These are phyloP conservation scores for Gnetum montanum DNA, from an alignment of 75 land plant genomes.

Conservation along the genomic window DNA sequence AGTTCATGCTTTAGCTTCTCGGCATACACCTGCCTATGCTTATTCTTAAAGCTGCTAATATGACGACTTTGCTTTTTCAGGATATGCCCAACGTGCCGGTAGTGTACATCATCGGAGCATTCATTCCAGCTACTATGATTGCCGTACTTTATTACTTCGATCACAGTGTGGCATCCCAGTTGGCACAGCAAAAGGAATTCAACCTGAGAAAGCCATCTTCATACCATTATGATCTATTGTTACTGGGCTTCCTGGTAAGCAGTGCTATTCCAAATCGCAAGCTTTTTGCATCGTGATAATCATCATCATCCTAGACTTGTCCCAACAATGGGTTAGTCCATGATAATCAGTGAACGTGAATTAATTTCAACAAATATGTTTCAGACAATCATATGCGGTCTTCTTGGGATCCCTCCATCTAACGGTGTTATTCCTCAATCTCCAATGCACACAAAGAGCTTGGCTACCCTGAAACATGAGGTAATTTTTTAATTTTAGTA, in stretches of 20 bases:
- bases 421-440: constrained; percentile 74
- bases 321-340: too few relatives aligned
- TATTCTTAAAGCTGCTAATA: neutral
- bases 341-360: too few relatives aligned
- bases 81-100: constrained; percentile 57
- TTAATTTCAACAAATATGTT: too few relatives aligned
- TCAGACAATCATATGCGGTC: constrained; percentile 42
- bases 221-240: constrained; percentile 37
- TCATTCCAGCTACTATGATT: constrained; percentile 51
- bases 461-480: constrained; percentile 60
- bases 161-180: constrained; percentile 48
- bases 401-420: constrained; percentile 62
- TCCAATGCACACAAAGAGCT: constrained; percentile 58
- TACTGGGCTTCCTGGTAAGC: constrained; percentile 34
- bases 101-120: constrained; percentile 31
- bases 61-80: constrained; percentile 18
- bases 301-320: too few relatives aligned
- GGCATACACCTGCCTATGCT: neutral
- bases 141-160: constrained; percentile 54
- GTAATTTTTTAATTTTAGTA: constrained; percentile 9
- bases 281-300: too few relatives aligned
- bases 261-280: too few relatives aligned
- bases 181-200: constrained; percentile 49
- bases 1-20: too few relatives aligned
- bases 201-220: constrained; percentile 42